Evolutionary conservation across 352 stramenopile genomes (phyloP).

Genomic region (Phytopythium delawarense): DNA sequence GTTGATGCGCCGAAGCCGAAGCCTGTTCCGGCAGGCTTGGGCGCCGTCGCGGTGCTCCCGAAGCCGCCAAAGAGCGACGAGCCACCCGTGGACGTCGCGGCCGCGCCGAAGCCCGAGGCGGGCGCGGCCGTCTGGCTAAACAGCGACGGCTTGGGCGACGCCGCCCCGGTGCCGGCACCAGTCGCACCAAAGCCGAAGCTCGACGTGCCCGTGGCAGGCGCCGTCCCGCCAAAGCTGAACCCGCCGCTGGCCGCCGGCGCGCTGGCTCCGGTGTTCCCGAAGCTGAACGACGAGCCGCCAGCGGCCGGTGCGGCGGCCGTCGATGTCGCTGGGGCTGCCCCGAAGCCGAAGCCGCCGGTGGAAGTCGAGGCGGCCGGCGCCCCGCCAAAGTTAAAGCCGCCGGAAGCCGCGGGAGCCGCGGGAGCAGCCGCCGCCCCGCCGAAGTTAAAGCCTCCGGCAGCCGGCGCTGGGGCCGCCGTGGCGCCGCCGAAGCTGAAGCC

Average conservation of each 20-base stretch:
- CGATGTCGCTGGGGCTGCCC: constrained; percentile 2
- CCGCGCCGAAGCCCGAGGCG: constrained; percentile 15
- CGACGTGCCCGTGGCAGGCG: constrained; percentile 9
- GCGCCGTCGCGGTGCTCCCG: neutral
- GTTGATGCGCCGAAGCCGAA: constrained; percentile 26
- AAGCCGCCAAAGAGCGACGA: constrained; percentile 16
- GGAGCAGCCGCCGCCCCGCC: constrained; percentile 23
- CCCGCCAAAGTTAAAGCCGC: too few species aligned
- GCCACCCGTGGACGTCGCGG: neutral
- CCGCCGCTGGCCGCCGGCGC: constrained; percentile 12
- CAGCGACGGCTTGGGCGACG: constrained; percentile 38
- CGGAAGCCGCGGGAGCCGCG: constrained; percentile 7
- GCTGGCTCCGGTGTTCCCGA: constrained; percentile 6
- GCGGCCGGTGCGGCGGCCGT: constrained; percentile 4
- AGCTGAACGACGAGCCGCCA: constrained; percentile 11
- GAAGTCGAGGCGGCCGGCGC: neutral
- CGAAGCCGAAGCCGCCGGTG: constrained; percentile 15
- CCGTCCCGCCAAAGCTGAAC: constrained; percentile 38
- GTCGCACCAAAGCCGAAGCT: constrained; percentile 15
- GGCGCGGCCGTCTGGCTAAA: constrained; percentile 38
- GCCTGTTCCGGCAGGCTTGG: constrained; percentile 13
- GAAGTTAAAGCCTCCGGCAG: constrained; percentile 6
- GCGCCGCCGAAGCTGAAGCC: constrained; percentile 49
- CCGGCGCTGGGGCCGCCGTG: constrained; percentile 13
- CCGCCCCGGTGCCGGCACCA: constrained; percentile 4